A percentile compares a stretch with the other conserved stretches of the same genome.
Conservation (phyloP, 2,329 filamentous ascomycete genomes). For the Epichloe gansuensis region DNA sequence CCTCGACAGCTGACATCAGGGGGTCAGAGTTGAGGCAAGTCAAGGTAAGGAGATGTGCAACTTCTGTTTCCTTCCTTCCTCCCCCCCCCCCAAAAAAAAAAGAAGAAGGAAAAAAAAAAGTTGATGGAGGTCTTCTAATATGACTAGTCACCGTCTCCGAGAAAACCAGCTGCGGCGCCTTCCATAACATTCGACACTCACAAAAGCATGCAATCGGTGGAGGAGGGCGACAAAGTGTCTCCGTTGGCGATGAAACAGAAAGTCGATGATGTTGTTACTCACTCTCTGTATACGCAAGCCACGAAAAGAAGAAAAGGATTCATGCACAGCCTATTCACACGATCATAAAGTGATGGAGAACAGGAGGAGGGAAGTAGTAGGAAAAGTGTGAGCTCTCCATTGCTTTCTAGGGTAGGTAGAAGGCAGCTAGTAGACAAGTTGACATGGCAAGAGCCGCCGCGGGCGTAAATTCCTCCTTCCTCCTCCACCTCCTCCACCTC, state of each 20-base stretch:
- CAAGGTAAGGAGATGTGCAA: neutral
- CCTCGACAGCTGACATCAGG: neutral
- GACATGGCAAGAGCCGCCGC: too few species aligned
- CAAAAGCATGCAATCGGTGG: neutral
- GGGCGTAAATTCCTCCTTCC: too few species aligned
- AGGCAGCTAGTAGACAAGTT: too few species aligned
- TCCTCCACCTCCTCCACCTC: too few species aligned
- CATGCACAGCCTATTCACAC: constrained; percentile 8
- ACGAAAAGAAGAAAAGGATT: constrained; percentile 9
- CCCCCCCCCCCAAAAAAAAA: too few species aligned
- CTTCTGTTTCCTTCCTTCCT: neutral
- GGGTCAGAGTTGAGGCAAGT: neutral
- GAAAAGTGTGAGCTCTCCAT: neutral
- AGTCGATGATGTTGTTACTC: neutral
- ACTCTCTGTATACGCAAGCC: neutral
- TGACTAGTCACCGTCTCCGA: neutral
- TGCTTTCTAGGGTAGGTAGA: neutral
- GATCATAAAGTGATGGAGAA: neutral
- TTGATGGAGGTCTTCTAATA: neutral
- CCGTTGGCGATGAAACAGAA: neutral
- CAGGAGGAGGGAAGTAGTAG: neutral
- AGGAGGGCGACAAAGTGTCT: neutral
- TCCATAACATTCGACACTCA: neutral
- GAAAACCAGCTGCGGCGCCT: neutral
- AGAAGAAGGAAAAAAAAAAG: neutral